Percentiles rank a stretch among this genome's conserved stretches.
These are phyloP conservation scores for Zygotorulaspora chibaensis DNA, from an alignment of 805 yeast species.

Conservation along the genomic window DNA sequence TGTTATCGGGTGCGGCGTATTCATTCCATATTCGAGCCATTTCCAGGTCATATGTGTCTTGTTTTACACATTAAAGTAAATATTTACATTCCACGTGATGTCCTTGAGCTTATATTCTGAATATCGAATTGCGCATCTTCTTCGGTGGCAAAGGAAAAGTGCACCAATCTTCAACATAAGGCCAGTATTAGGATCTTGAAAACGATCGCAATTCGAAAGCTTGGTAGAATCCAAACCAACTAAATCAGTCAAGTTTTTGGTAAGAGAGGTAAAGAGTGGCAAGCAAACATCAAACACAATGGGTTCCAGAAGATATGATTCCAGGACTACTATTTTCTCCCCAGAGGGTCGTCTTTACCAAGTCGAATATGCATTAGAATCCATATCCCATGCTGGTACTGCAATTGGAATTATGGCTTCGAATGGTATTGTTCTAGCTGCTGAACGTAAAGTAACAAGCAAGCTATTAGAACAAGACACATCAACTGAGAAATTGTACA, in stretches of 20 bases:
- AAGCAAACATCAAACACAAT: constrained; percentile 24
- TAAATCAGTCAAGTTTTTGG: too few species aligned
- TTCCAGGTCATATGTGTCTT: not conserved
- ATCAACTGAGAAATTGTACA: constrained; percentile 87
- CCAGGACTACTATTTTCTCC: constrained; percentile 96
- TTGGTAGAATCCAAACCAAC: not conserved
- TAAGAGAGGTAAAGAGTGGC: too few species aligned
- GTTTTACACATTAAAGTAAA: not conserved
- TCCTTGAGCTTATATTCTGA: not conserved
- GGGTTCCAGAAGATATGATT: constrained; percentile 97
- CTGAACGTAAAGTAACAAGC: constrained; percentile 92
- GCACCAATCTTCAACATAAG: not conserved
- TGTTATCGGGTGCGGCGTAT: constrained; percentile 38
- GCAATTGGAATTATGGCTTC: constrained; percentile 88
- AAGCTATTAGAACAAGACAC: constrained; percentile 91
- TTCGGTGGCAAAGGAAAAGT: constrained; percentile 14
- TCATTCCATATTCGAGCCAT: constrained; percentile 37
- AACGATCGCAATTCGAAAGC: not conserved
- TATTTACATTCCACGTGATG: not conserved
- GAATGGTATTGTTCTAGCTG: constrained; percentile 91
- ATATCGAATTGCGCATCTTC: not conserved
- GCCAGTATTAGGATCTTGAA: not conserved
- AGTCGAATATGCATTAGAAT: constrained; percentile 95
- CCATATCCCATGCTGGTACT: constrained; percentile 96
- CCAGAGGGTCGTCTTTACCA: constrained; percentile 98